Percentiles rank a stretch among this genome's conserved stretches.
These are phyloP conservation scores for Fagopyrum homotropicum DNA, from an alignment of 148 eudicot genomes.

Conservation along the genomic window DNA sequence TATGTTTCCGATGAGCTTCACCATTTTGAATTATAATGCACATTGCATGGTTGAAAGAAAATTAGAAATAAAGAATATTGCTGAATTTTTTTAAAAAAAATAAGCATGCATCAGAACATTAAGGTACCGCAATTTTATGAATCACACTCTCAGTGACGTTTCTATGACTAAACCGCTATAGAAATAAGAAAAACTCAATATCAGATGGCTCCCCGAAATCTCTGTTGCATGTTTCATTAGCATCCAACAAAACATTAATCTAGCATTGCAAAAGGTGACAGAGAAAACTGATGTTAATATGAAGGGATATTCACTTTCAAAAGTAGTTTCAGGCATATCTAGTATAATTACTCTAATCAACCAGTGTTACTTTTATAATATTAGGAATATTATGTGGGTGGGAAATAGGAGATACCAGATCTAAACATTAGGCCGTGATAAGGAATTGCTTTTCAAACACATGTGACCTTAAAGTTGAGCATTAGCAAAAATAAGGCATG, in stretches of 20 bases:
- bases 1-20: background rate
- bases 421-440: no score
- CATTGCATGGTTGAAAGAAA: background rate
- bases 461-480: no score
- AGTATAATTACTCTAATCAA: background rate
- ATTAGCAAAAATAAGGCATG: no score
- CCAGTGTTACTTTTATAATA: no score
- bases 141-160: background rate
- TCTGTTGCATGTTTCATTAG: background rate
- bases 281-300: background rate
- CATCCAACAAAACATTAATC: constrained; percentile 3
- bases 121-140: background rate
- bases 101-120: background rate
- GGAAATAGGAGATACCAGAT: no score
- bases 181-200: background rate
- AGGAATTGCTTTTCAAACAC: no score
- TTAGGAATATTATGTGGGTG: no score
- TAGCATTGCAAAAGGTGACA: background rate
- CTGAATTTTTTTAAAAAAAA: background rate
- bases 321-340: background rate
- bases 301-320: background rate
- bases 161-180: background rate
- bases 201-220: background rate
- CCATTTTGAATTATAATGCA: background rate
- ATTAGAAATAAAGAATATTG: background rate